Base-by-base conservation (phyloP, 345 rosid genomes). In the Cardamine resedifolia region DNA sequence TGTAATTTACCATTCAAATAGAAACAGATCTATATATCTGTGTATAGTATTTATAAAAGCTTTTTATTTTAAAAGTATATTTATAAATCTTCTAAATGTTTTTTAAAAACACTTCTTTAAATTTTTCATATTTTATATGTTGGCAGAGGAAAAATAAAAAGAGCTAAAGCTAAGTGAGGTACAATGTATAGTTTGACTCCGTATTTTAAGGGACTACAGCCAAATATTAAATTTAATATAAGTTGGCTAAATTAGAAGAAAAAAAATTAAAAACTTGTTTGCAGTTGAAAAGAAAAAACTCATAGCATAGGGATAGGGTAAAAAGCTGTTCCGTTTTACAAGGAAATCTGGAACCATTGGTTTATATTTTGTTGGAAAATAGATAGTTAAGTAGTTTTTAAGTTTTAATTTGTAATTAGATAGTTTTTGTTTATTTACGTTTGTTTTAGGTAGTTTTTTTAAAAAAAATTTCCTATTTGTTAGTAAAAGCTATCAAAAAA, bases 281-380 rank as follows among this genome's bases (percentile, higher is more conserved):
- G 47, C n/a, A 66, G 27, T 4, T 50, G 20, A 18, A 65, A 27
- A 65, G 12, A n/a, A n/a, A 49, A 4, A 15, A 24, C 26, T 50
- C 48, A 43, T 68, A 41, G 69, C 63, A 50, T 60, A 68, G 66
- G 6, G 56, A 1, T 59, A 68, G 73, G 44, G 57, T 75, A 59
- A 50, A 58, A 68, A 7, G 69, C 55, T 60, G 30, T 47, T 48
- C 33, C 36, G 60, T 10, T 47, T 66, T 51, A 75, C 69, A 74
- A 60, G 69, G n/a, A 60, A 60, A 68, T 55, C 63, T 60, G 78
- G 78, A 68, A 67, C 78, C 78, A 68, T 16, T 68, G 74, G 74
- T n/a, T 68, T 43, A 16, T 66, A 43, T 10, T n/a, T n/a, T n/a
- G n/a, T n/a, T n/a, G n/a, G n/a, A n/a, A n/a, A n/a, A n/a, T n/a